Conservation (phyloP, 345 rosid genomes). For the Capsella bursapastoris region DNA sequence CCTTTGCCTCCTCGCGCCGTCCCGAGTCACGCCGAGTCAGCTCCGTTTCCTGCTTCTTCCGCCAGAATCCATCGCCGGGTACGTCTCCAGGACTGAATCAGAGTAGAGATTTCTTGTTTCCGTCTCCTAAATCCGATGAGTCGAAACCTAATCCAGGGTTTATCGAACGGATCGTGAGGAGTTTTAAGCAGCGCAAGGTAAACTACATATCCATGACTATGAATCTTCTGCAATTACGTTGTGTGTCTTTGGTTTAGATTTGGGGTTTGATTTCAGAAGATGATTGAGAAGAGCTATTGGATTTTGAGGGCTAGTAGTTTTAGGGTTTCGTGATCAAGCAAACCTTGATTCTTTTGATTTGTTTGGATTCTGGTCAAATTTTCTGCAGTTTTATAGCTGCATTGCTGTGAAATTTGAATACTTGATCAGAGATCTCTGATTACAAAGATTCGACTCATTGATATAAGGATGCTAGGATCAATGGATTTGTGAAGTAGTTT, state of each 20-base stretch:
- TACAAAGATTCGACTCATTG: neutral
- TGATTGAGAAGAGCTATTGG: too few relatives aligned
- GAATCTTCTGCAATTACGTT: neutral
- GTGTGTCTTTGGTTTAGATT: neutral
- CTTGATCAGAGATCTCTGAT: neutral
- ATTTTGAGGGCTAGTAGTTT: neutral
- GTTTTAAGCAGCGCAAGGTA: conserved; percentile 60
- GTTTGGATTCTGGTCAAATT: neutral
- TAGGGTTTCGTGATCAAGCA: neutral
- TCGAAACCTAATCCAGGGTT: conserved; percentile 44
- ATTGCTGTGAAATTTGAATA: neutral
- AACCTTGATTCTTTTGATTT: neutral
- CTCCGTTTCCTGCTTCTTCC: conserved; percentile 52
- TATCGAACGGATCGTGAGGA: conserved; percentile 44
- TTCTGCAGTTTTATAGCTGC: conserved; percentile 3
- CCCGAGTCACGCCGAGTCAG: conserved; percentile 47
- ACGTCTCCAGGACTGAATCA: conserved; percentile 30
- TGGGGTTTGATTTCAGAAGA: too few relatives aligned
- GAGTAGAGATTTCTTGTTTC: neutral
- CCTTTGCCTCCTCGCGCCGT: conserved; percentile 37
- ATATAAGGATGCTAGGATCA: neutral
- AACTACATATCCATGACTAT: neutral
- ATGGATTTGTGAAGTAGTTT: neutral
- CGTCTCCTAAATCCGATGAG: conserved; percentile 41
- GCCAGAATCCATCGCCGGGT: conserved; percentile 41